A percentile compares a stretch with the other conserved stretches of the same genome.
Conservation (phyloP, 2,329 filamentous ascomycete genomes). For the Xylariaceae sp. region DNA sequence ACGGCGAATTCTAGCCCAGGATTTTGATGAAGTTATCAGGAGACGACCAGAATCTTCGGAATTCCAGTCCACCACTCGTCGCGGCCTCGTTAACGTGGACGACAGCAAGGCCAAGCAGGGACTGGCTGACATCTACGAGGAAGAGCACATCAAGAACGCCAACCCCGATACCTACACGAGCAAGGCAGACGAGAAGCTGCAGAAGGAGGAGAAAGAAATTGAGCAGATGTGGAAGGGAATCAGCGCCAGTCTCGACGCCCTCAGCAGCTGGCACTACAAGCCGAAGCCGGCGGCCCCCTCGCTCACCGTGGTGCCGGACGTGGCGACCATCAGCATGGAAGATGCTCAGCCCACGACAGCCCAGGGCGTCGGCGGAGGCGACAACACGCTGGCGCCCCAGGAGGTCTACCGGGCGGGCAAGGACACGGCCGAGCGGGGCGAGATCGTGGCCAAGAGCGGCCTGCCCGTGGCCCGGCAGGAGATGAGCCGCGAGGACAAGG, state of each 20-base stretch:
- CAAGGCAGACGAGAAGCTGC: conserved; percentile 72
- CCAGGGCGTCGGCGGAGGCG: conserved; percentile 59
- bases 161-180: conserved; percentile 76
- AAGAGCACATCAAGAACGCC: conserved; percentile 72
- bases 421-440: conserved; percentile 54
- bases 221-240: conserved; percentile 76
- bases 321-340: conserved; percentile 89
- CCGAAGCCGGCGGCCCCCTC: conserved; percentile 76
- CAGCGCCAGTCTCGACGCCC: conserved; percentile 71
- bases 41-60: conserved; percentile 69
- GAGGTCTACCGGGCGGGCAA: conserved; percentile 84
- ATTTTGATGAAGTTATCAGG: conserved; percentile 87
- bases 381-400: conserved; percentile 81
- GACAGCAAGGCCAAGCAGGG: conserved; percentile 83
- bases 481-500: conserved; percentile 80
- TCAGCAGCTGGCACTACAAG: conserved; percentile 93
- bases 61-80: conserved; percentile 49
- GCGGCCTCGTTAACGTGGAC: conserved; percentile 72
- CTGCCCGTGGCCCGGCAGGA: conserved; percentile 74
- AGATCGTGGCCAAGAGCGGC: conserved; percentile 70
- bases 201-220: conserved; percentile 77
- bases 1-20: conserved; percentile 76
- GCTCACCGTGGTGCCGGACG: conserved; percentile 81
- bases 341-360: conserved; percentile 84
- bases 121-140: conserved; percentile 88